Percentiles rank a stretch among this genome's conserved stretches.
These are phyloP conservation scores for Adansonia digitata DNA, from an alignment of 345 rosid species.

Conservation along the genomic window DNA sequence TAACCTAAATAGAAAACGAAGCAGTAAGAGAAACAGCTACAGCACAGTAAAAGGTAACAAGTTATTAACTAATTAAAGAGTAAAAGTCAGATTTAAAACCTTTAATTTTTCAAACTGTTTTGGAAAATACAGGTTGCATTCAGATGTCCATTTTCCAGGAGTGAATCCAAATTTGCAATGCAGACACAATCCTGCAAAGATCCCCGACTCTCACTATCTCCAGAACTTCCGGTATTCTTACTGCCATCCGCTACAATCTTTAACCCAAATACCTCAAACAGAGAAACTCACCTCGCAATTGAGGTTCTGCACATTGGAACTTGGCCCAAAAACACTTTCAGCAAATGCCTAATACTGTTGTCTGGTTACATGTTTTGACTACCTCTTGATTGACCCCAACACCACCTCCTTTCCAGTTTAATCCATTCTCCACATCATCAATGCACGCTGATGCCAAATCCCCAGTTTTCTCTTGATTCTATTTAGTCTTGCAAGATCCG, in stretches of 20 bases:
- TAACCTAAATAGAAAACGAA: background rate
- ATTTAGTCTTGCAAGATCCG: conserved; percentile 19
- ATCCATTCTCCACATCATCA: conserved; percentile 22
- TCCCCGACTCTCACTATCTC: conserved; percentile 39
- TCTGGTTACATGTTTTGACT: conserved; percentile 34
- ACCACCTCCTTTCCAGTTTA: conserved; percentile 22
- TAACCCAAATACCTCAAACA: conserved; percentile 38
- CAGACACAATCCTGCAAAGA: conserved; percentile 48
- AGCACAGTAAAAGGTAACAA: background rate
- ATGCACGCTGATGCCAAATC: conserved; percentile 30
- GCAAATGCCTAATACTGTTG: conserved; percentile 29
- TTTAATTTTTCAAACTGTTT: conserved; percentile 42
- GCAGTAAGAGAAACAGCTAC: background rate
- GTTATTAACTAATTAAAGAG: background rate
- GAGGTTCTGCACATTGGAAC: conserved; percentile 37
- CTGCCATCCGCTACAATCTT: conserved; percentile 30
- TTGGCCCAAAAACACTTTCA: conserved; percentile 30
- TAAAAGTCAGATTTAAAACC: conserved; percentile 40
- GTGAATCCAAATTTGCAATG: conserved; percentile 32
- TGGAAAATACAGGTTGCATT: conserved; percentile 28
- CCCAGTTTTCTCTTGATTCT: conserved; percentile 20
- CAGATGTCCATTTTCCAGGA: conserved; percentile 35
- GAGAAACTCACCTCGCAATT: conserved; percentile 48
- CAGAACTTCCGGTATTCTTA: conserved; percentile 26
- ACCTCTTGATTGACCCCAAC: conserved; percentile 38